phyloP scores from a whole-genome alignment of 192 early-diverging fungal genomes.

The Coemansia asiatica region DNA sequence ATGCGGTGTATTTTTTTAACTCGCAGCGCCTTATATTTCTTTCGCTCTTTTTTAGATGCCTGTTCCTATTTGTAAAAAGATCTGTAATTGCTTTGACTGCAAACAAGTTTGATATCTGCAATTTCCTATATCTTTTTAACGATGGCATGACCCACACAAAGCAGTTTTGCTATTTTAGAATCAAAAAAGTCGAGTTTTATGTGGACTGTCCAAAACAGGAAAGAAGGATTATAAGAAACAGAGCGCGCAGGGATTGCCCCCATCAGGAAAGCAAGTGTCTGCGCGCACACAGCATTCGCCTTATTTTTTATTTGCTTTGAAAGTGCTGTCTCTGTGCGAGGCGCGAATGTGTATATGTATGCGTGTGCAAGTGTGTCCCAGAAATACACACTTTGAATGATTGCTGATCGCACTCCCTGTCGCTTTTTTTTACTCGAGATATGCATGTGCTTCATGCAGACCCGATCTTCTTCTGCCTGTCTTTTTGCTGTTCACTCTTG shows the following conservation, averaged over 20 bases:
- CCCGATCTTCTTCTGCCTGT: neutral
- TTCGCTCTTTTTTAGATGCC: too few relatives aligned
- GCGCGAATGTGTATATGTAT: neutral
- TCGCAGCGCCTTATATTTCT: too few relatives aligned
- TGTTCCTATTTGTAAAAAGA: too few relatives aligned
- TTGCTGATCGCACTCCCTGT: neutral
- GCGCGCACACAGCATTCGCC: conserved; percentile 2
- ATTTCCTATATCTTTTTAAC: neutral
- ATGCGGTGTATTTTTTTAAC: too few relatives aligned
- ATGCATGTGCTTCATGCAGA: neutral
- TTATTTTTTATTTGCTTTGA: neutral
- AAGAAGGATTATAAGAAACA: conserved; percentile 8
- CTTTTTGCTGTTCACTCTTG: neutral
- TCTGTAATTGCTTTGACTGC: too few relatives aligned
- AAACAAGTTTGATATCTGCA: neutral
- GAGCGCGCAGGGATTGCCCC: conserved; percentile 13
- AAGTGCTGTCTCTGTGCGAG: neutral
- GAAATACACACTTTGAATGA: neutral
- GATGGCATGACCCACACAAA: conserved; percentile 4
- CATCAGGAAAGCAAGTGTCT: conserved; percentile 9
- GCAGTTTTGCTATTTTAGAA: neutral
- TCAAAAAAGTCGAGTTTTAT: conserved; percentile 8
- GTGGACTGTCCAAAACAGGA: conserved; percentile 2
- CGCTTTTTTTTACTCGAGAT: neutral
- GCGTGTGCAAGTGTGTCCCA: neutral